Conservation (phyloP, 257 asterid genomes). For the Handroanthus guayacan region DNA sequence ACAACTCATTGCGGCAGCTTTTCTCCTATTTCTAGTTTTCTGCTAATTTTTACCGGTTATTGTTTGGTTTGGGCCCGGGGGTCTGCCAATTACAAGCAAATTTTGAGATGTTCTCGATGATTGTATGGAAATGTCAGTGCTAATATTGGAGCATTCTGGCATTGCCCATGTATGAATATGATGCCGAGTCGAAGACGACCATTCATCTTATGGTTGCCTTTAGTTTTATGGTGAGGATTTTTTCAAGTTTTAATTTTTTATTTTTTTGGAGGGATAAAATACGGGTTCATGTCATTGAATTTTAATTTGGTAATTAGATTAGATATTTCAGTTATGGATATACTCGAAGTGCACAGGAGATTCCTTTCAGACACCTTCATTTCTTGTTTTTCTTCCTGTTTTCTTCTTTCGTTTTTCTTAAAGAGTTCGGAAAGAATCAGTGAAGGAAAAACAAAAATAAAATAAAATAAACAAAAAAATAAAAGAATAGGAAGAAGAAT, state of each 20-base stretch:
- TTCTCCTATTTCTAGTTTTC: background rate
- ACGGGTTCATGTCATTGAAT: too few relatives aligned
- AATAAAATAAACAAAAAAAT: too few relatives aligned
- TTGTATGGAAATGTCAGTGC: constrained; percentile 19
- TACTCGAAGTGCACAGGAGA: too few relatives aligned
- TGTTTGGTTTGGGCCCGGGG: background rate
- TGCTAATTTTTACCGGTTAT: background rate
- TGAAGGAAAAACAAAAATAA: too few relatives aligned
- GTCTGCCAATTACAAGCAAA: background rate
- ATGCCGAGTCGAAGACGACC: background rate
- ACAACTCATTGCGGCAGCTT: constrained; percentile 43
- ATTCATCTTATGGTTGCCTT: background rate
- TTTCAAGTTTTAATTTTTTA: background rate
- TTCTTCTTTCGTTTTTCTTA: too few relatives aligned
- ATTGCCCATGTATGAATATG: background rate
- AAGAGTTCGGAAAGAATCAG: too few relatives aligned
- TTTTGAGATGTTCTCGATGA: constrained; percentile 8
- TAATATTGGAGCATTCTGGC: background rate
- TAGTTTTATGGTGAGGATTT: background rate
- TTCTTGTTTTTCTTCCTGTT: too few relatives aligned
- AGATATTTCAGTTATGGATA: too few relatives aligned
- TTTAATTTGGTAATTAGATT: too few relatives aligned
- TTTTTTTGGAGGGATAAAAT: background rate
- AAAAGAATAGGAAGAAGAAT: too few relatives aligned
- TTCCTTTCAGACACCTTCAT: too few relatives aligned